These are phyloP conservation scores for Metschnikowia shivogae DNA, from an alignment of 805 yeast genomes.

Conservation along the genomic window DNA sequence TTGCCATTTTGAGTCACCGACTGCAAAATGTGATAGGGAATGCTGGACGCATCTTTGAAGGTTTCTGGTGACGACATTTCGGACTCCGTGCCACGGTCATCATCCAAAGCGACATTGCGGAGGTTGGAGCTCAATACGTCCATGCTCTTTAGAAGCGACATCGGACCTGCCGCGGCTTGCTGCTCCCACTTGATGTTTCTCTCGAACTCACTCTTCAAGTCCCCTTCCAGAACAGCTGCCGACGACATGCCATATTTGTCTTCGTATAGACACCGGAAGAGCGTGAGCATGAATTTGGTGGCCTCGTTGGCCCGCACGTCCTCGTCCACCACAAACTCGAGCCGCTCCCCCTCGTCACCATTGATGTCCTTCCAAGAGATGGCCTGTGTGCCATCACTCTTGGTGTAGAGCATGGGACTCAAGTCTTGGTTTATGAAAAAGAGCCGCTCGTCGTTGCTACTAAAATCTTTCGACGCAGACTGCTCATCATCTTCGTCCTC, in stretches of 20 bases:
- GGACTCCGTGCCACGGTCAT: background rate
- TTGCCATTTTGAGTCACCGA: constrained; percentile 15
- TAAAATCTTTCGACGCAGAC: constrained; percentile 20
- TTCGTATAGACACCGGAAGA: constrained; percentile 72
- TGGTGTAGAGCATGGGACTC: constrained; percentile 49
- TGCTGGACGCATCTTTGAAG: constrained; percentile 16
- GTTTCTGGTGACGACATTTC: constrained; percentile 15
- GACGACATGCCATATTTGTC: constrained; percentile 61
- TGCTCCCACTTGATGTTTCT: background rate
- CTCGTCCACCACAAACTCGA: constrained; percentile 72
- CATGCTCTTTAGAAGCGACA: constrained; percentile 1
- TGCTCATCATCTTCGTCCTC: constrained; percentile 44
- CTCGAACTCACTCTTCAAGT: constrained; percentile 13
- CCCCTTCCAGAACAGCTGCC: constrained; percentile 34
- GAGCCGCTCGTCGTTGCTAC: constrained; percentile 59
- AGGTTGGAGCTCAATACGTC: constrained; percentile 2
- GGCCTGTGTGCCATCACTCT: constrained; percentile 50
- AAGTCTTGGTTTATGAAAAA: constrained; percentile 64
- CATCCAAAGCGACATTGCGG: background rate
- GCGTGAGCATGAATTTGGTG: constrained; percentile 56
- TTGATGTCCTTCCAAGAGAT: constrained; percentile 77
- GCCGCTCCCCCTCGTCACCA: constrained; percentile 84
- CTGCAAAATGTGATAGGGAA: constrained; percentile 13
- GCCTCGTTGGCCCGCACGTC: constrained; percentile 53
- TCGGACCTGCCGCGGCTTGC: background rate